Percentiles rank a stretch among this genome's conserved stretches.
phyloP scores from a whole-genome alignment of 495 filamentous ascomycete genomes.

The Trichodelitschia bisporula region DNA sequence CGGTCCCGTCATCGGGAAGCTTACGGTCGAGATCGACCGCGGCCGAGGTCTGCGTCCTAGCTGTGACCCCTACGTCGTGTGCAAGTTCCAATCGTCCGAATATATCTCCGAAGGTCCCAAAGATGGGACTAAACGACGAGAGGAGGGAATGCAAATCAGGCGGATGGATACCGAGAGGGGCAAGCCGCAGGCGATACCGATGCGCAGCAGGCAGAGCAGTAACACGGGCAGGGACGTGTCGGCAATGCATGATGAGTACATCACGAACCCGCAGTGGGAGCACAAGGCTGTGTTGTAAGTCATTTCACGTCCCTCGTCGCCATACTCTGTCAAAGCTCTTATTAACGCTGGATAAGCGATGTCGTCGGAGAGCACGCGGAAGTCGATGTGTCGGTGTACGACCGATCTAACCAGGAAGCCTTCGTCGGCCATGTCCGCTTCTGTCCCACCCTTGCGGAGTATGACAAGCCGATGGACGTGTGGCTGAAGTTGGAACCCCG shows the following conservation, averaged over 20 bases:
- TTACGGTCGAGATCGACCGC: conserved; percentile 69
- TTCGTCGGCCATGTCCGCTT: conserved; percentile 82
- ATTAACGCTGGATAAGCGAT: conserved; percentile 30
- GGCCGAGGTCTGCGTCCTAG: conserved; percentile 60
- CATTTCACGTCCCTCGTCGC: conserved; percentile 1
- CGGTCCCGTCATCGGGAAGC: conserved; percentile 50
- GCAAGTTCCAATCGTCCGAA: conserved; percentile 89
- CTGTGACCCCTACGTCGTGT: conserved; percentile 81
- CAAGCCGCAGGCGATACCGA: conserved; percentile 78
- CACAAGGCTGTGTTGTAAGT: conserved; percentile 88
- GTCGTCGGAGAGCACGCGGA: conserved; percentile 81
- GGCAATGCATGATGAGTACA: conserved; percentile 32
- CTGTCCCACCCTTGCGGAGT: conserved; percentile 25
- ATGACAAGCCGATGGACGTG: conserved; percentile 43
- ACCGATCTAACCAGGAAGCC: conserved; percentile 59
- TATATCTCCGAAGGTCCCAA: conserved; percentile 74
- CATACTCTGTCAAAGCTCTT: neutral
- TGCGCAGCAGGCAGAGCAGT: conserved; percentile 86
- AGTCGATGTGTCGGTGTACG: conserved; percentile 85
- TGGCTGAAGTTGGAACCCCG: conserved; percentile 65
- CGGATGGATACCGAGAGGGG: conserved; percentile 51
- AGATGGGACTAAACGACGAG: conserved; percentile 18
- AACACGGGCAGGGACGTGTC: conserved; percentile 54
- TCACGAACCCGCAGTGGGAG: conserved; percentile 84
- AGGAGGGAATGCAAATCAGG: conserved; percentile 29